These are phyloP conservation scores for Blastobotrys capitulatus DNA, from an alignment of 1,139 yeast species.

Conservation along the genomic window DNA sequence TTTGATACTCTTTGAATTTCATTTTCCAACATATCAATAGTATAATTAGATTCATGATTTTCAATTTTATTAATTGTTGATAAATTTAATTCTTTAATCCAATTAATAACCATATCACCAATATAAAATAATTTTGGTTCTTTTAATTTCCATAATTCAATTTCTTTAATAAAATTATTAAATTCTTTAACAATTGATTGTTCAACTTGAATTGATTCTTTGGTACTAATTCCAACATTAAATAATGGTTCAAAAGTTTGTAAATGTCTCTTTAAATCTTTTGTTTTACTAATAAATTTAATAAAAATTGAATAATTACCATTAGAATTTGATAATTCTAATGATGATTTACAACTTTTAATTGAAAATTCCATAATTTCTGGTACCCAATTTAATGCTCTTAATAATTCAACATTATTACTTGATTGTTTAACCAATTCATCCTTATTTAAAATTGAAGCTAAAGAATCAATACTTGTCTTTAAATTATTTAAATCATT, in stretches of 20 bases:
- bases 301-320: constrained; percentile 1
- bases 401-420: not conserved
- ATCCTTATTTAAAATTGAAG: constrained; percentile 1
- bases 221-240: constrained; percentile 25
- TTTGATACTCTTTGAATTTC: constrained; percentile 41
- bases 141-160: not conserved
- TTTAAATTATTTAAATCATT: not conserved
- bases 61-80: not conserved
- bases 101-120: constrained; percentile 5
- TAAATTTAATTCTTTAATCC: constrained; percentile 2
- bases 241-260: constrained; percentile 5
- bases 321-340: not conserved
- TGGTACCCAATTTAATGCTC: constrained; percentile 8
- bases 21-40: constrained; percentile 36
- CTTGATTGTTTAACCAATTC: not conserved
- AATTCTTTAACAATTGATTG: not conserved
- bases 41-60: no score
- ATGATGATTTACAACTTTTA: constrained; percentile 1
- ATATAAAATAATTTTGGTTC: constrained; percentile 1
- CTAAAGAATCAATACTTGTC: not conserved
- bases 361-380: constrained; percentile 6
- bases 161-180: not conserved
- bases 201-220: not conserved
- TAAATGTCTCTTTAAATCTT: constrained; percentile 9
- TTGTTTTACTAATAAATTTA: constrained; percentile 5